Conservation (phyloP, 176 grass and related monocot genomes). For the Cocos nucifera region DNA sequence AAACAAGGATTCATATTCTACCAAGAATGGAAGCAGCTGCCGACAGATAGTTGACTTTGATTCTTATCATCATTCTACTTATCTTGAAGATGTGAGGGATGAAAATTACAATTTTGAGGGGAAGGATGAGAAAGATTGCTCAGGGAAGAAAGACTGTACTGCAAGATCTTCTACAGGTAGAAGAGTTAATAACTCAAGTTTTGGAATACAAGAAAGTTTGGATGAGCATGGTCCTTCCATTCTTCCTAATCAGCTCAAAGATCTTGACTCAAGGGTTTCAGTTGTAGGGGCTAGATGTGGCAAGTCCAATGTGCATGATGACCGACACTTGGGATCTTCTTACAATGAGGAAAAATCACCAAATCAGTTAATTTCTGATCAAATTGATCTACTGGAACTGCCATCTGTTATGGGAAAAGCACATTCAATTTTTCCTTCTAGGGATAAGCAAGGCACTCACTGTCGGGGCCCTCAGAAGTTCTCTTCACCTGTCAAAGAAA, state of each 20-base stretch:
- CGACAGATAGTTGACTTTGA: neutral
- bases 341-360: constrained; percentile 10
- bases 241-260: constrained; percentile 26
- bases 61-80: constrained; percentile 10
- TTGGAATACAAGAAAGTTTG: constrained; percentile 24
- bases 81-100: neutral
- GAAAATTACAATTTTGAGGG: constrained; percentile 15
- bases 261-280: constrained; percentile 15
- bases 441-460: constrained; percentile 43
- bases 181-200: constrained; percentile 18
- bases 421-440: constrained; percentile 17
- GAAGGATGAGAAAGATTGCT: constrained; percentile 36
- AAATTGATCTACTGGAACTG: constrained; percentile 19
- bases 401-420: constrained; percentile 34
- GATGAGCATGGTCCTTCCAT: constrained; percentile 13
- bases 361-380: neutral
- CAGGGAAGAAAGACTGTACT: constrained; percentile 36
- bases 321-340: constrained; percentile 20
- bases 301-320: constrained; percentile 6
- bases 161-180: constrained; percentile 30
- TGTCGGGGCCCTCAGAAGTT: constrained; percentile 20
- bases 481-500: constrained; percentile 47
- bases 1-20: neutral
- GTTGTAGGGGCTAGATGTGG: constrained; percentile 27
- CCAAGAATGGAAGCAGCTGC: neutral